Conservation (phyloP, 805 yeast species). For the Alloascoidea hylecoeti region DNA sequence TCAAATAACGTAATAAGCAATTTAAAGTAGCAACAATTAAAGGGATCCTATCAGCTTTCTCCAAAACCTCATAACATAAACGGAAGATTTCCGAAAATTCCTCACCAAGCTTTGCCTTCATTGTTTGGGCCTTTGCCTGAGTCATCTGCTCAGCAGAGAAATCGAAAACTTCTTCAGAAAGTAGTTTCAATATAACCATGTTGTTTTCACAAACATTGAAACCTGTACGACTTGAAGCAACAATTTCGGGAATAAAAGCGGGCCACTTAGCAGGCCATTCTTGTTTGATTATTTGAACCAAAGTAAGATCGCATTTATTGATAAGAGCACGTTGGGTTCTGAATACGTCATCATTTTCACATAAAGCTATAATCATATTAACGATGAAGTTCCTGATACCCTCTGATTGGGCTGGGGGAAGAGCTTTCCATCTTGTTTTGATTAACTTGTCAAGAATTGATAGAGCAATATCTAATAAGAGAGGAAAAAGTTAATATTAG, state of each 20-base stretch:
- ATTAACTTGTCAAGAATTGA: conserved; percentile 83
- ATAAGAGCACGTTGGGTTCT: conserved; percentile 67
- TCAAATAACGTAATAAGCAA: conserved; percentile 71
- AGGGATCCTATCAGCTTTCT: conserved; percentile 75
- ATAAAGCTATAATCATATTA: conserved; percentile 82
- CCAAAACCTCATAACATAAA: conserved; percentile 86
- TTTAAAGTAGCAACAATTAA: conserved; percentile 74
- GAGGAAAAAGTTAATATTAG: conserved; percentile 1
- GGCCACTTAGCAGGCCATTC: conserved; percentile 99
- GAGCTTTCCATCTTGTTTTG: conserved; percentile 84
- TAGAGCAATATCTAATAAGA: conserved; percentile 45
- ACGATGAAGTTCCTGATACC: conserved; percentile 93
- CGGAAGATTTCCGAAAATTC: conserved; percentile 91
- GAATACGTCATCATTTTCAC: conserved; percentile 69
- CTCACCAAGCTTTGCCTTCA: conserved; percentile 72
- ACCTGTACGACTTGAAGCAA: conserved; percentile 68
- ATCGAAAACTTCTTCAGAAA: conserved; percentile 94
- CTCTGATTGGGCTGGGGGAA: conserved; percentile 59
- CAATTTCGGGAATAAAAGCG: conserved; percentile 86
- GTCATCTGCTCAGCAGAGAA: conserved; percentile 94
- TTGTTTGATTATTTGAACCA: conserved; percentile 89
- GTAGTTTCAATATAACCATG: conserved; percentile 78
- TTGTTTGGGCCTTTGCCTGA: conserved; percentile 77
- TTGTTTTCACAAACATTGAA: conserved; percentile 95
- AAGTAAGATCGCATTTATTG: conserved; percentile 84